Base-by-base conservation (phyloP, 768 basidiomycete species). In the Roridomyces roridus region DNA sequence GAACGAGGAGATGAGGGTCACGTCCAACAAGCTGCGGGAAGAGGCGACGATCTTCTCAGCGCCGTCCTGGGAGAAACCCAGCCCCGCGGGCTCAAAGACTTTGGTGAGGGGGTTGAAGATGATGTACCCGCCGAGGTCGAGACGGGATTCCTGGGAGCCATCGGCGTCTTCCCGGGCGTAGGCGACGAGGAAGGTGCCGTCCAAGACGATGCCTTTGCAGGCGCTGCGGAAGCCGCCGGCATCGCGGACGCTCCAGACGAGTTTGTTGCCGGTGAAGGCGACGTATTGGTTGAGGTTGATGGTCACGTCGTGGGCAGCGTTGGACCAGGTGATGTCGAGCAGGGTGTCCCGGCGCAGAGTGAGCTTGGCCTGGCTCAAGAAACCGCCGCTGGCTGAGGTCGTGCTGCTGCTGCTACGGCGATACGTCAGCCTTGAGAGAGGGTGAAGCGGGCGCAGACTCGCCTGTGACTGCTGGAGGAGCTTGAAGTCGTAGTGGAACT, bases 251-350 rank as follows among this genome's bases (percentile, higher is more conserved):
- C 34, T 40, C 50, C 50, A 51, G 15, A 3, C 29, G 29, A 51
- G 43, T 41, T 43, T 1, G 41, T 31, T 41, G 50, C 26, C 41
- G 15, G n/a, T 43, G 50, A 41, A 51, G 20, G 41, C 41, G 20
- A 51, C 50, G 41, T 51, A 51, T 51, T 24, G 50, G 41, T 51
- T 43, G 40, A 51, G 50, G 42, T 51, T 51, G 26, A 51, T 28
- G 25, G 26, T 29, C 26, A 42, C 49, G 28, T 5, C 25, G 20
- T 49, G 9, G 37, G 26, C 28, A 26, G 18, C 49, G 41, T 10
- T 40, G 26, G 39, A 21, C 29, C 48, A 50, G 36, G 12, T 21
- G 49, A 51, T 51, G 39, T 39, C 31, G 40, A 51, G 49, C 39
- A 51, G 41, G 18, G 39, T 42, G 28, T 23, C 49, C 20, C 40